Percentiles rank a stretch among this genome's conserved stretches.
phyloP scores from a whole-genome alignment of 768 basidiomycete genomes.

The Boletellus ananas region DNA sequence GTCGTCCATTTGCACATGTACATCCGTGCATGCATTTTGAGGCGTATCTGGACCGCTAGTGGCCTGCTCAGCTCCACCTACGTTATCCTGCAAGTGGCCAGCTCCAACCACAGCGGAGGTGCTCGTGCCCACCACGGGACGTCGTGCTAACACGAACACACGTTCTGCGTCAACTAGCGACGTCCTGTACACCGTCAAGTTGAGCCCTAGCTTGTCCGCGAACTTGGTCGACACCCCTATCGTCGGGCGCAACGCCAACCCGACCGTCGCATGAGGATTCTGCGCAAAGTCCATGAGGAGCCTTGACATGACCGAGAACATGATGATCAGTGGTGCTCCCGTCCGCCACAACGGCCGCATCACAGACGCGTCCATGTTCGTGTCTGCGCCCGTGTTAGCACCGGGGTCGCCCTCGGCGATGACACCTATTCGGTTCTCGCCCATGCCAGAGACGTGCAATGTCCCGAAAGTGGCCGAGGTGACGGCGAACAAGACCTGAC shows the following conservation, averaged over 20 bases:
- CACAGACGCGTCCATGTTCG: not conserved
- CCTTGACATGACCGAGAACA: constrained; percentile 13
- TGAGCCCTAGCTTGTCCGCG: constrained; percentile 5
- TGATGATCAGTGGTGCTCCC: constrained; percentile 18
- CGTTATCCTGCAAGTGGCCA: constrained; percentile 4
- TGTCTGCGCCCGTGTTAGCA: too few species aligned
- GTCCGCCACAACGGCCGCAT: constrained; percentile 13
- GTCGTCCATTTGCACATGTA: constrained; percentile 16
- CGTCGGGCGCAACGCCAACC: constrained; percentile 15
- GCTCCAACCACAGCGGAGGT: not conserved
- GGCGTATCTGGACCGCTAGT: not conserved
- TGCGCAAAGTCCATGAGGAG: constrained; percentile 10
- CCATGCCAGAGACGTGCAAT: constrained; percentile 14
- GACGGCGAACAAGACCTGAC: constrained; percentile 15
- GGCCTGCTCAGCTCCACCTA: not conserved
- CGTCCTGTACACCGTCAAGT: constrained; percentile 18
- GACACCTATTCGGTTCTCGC: constrained; percentile 12
- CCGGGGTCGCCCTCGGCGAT: constrained; percentile 3
- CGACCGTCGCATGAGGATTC: constrained; percentile 10
- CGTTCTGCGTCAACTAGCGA: constrained; percentile 6
- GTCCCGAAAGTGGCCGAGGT: constrained; percentile 22
- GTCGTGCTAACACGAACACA: constrained; percentile 18
- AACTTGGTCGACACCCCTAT: constrained; percentile 6
- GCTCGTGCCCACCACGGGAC: constrained; percentile 9
- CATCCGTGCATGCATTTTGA: not conserved